Base-by-base conservation (phyloP, 345 rosid genomes). In the Eucalyptus regnans region DNA sequence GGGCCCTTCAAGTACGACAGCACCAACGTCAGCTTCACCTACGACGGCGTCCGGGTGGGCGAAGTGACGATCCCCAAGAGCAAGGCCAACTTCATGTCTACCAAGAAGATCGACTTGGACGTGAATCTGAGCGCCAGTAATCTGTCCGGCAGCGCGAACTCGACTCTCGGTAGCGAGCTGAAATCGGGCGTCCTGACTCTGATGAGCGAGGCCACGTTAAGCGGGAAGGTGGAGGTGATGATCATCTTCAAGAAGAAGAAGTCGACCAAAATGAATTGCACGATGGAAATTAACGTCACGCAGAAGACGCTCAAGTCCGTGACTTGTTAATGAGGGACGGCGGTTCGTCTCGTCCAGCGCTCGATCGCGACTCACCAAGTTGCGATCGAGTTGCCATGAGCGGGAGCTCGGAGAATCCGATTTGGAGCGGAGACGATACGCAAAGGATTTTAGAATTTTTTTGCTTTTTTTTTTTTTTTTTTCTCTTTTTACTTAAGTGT, bases 241-340 rank as follows among this genome's bases (percentile, higher is more conserved):
- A 18, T 54, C 44, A 86, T 90, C 54, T 84, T 90, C 60, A 87
- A 90, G 91, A 90, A 90, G 89, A 90, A 88, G 89, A 90, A 90
- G 29, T 52, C 91, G 52, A 64, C 87, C 22, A 37, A 88, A 68
- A 90, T 90, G 91, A 71, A 88, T 54, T 90, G 91, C 60, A 88
- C 86, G 64, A 49, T 90, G 71, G 23, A 12, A 18, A 83, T 87
- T 43, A 7, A 90, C 66, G 89, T 90, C 13, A 0, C 46, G 3
- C 29, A 54, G 17, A 85, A 80, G 62, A 23, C 4, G 68, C 60
- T 89, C 88, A n/a, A 14, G n/a, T 86, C 88, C 49, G 90, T 89
- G 88, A 14, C 16, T 7, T 71, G 90, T 37, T 12, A 76, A 71
- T 52, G 71, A 51, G 33, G 48, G 46, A 14, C 46, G 83, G 8